Percentiles rank a stretch among this genome's conserved stretches.
phyloP scores from a whole-genome alignment of 2,329 filamentous ascomycete genomes.

The Epichloe bromicola region DNA sequence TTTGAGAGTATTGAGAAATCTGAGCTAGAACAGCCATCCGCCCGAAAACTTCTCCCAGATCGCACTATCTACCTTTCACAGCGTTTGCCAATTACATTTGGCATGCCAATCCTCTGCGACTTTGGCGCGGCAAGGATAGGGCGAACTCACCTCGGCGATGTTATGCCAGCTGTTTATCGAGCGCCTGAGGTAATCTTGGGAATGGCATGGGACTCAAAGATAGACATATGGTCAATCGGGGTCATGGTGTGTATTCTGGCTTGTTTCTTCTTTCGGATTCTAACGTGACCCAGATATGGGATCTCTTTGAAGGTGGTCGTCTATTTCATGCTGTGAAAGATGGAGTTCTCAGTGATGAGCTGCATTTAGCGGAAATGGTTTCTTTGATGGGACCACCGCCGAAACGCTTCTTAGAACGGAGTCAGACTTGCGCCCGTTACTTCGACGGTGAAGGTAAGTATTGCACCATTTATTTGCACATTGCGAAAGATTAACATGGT shows the following conservation, averaged over 20 bases:
- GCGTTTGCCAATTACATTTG: constrained; percentile 12
- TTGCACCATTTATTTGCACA: neutral
- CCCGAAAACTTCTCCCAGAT: constrained; percentile 16
- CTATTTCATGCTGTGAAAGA: constrained; percentile 15
- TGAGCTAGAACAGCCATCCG: constrained; percentile 9
- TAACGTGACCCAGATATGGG: constrained; percentile 15
- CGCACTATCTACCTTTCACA: constrained; percentile 17
- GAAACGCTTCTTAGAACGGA: constrained; percentile 20
- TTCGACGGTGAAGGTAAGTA: neutral
- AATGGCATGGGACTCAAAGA: constrained; percentile 20
- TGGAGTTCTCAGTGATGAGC: constrained; percentile 12
- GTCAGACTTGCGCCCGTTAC: constrained; percentile 1
- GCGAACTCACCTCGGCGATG: constrained; percentile 12
- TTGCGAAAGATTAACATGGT: no score
- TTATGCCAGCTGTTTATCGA: constrained; percentile 21
- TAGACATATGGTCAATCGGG: constrained; percentile 24
- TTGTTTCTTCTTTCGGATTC: neutral
- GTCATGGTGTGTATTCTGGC: constrained; percentile 14
- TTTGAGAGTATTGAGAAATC: constrained; percentile 8
- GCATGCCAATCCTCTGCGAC: constrained; percentile 16
- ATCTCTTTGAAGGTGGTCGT: constrained; percentile 17
- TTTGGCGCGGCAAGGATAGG: constrained; percentile 18
- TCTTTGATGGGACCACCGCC: constrained; percentile 23
- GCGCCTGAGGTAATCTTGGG: constrained; percentile 22
- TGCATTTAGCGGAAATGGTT: constrained; percentile 23